phyloP scores from a whole-genome alignment of 805 yeast species.

The Teunomyces aglyptinius region DNA sequence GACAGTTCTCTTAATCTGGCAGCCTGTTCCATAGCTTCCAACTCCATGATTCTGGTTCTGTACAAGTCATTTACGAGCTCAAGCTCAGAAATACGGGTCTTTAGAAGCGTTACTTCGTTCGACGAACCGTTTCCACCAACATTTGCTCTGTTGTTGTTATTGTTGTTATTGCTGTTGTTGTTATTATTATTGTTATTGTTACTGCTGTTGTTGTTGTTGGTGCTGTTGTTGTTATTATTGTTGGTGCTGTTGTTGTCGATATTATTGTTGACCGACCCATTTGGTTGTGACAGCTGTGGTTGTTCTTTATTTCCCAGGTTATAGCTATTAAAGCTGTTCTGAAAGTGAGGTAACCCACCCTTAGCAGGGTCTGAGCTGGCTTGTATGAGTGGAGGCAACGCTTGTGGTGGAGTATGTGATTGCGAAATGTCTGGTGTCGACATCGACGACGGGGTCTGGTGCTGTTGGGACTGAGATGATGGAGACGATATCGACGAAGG shows the following conservation, averaged over 20 bases:
- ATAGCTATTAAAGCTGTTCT: constrained; percentile 12
- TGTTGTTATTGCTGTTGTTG: constrained; percentile 8
- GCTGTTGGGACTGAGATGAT: constrained; percentile 8
- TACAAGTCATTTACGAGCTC: constrained; percentile 89
- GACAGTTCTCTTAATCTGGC: constrained; percentile 50
- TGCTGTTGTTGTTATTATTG: constrained; percentile 10
- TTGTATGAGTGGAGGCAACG: constrained; percentile 27
- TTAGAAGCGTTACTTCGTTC: constrained; percentile 44
- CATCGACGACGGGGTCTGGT: constrained; percentile 4
- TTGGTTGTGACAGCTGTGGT: constrained; percentile 6
- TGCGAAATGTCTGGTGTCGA: constrained; percentile 16
- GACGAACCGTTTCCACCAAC: neutral
- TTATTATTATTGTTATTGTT: constrained; percentile 7
- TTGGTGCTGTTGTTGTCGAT: constrained; percentile 9
- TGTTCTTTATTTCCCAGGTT: constrained; percentile 7
- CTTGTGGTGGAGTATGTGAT: constrained; percentile 25
- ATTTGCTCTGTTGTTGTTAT: constrained; percentile 5
- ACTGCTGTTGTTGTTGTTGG: constrained; percentile 10
- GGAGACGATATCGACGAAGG: constrained; percentile 1
- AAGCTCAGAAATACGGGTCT: constrained; percentile 80
- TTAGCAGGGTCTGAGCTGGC: constrained; percentile 16
- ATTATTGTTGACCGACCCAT: constrained; percentile 7
- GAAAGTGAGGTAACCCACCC: constrained; percentile 28
- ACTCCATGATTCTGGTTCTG: constrained; percentile 75
- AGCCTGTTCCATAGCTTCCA: constrained; percentile 67